Conservation (phyloP, 148 eudicot genomes). For the Oxyria digyna region DNA sequence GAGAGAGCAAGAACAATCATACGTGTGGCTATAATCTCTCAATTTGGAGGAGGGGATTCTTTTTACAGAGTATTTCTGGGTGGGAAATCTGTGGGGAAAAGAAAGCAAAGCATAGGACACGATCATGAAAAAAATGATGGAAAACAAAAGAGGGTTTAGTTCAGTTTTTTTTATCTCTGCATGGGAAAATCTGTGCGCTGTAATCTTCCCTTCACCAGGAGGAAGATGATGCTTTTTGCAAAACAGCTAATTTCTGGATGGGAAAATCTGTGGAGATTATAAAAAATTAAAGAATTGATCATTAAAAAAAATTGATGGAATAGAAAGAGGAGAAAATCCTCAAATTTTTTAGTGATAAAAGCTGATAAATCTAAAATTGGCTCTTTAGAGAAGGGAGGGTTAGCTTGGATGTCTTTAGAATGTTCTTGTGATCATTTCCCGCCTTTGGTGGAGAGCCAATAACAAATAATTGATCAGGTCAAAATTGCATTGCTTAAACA, state of each 20-base stretch:
- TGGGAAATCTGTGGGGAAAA: neutral
- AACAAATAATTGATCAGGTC: no score
- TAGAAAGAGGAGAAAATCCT: neutral
- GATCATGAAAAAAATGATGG: neutral
- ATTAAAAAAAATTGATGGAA: neutral
- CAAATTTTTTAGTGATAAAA: neutral
- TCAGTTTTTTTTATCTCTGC: no score
- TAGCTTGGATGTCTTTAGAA: neutral
- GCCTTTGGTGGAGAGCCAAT: no score
- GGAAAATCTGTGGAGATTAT: no score
- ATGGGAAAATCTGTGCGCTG: no score
- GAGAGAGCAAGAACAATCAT: neutral
- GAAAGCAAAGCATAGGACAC: neutral
- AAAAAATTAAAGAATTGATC: no score
- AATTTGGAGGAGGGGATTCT: neutral
- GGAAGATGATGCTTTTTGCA: no score
- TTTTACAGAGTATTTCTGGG: neutral
- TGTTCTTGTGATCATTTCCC: neutral
- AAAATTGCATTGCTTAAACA: no score
- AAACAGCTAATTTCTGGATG: no score
- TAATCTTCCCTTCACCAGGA: no score
- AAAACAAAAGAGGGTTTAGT: no score
- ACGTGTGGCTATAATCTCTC: neutral
- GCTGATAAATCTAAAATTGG: neutral
- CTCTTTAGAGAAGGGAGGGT: neutral